These are phyloP conservation scores for Candida maesae DNA, from an alignment of 805 yeast species.

Conservation along the genomic window DNA sequence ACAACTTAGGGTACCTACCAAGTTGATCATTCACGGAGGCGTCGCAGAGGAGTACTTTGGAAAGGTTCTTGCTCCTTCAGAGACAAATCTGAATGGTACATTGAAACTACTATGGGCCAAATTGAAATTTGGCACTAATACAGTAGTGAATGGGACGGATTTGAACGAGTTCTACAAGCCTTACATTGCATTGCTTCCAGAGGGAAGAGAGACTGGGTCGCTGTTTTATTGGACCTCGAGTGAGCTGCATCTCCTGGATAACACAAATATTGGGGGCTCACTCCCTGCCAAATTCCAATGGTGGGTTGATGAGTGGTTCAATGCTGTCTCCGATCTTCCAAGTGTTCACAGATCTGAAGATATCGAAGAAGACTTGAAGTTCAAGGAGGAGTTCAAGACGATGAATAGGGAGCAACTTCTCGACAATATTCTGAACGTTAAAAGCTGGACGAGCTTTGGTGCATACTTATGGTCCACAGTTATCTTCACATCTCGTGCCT, in stretches of 20 bases:
- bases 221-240: conserved; percentile 61
- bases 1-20: conserved; percentile 28
- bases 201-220: conserved; percentile 36
- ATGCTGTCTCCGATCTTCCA: conserved; percentile 14
- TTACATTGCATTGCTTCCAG: conserved; percentile 51
- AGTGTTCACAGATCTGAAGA: conserved; percentile 1
- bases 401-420: conserved; percentile 18
- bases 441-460: conserved; percentile 59
- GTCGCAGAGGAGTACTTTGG: conserved; percentile 27
- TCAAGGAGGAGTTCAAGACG: conserved; percentile 15
- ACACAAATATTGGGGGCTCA: conserved; percentile 63
- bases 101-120: conserved; percentile 39
- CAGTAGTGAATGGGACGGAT: conserved; percentile 15
- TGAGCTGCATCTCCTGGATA: conserved; percentile 51
- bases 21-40: conserved; percentile 28
- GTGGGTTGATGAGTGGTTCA: conserved; percentile 64
- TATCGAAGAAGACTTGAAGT: conserved; percentile 18
- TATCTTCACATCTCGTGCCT: conserved; percentile 73
- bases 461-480: conserved; percentile 73
- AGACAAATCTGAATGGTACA: conserved; percentile 30
- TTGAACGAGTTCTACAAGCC: conserved; percentile 34
- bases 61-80: conserved; percentile 4
- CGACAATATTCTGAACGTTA: conserved; percentile 18
- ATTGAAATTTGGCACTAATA: conserved; percentile 33
- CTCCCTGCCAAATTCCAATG: conserved; percentile 41